Evolutionary conservation across 2,329 filamentous ascomycete species (phyloP).

Genomic region (Aquanectria penicillioides): DNA sequence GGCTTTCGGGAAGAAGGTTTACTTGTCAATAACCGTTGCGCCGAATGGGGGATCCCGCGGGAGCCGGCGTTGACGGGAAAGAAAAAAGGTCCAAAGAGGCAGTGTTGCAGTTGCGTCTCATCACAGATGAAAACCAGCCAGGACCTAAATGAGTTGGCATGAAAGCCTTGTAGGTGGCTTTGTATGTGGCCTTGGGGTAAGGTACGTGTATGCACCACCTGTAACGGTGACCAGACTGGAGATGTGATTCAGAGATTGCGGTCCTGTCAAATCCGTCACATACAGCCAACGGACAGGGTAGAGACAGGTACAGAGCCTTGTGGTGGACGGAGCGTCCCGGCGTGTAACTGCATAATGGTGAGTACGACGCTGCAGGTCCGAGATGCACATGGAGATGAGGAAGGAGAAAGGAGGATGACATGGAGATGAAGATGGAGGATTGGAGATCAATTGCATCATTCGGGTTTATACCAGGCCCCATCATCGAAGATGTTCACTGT

Average conservation of each 20-base stretch:
- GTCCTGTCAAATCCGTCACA: background rate
- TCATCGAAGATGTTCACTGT: conserved; percentile 4
- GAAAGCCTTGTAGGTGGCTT: conserved; percentile 9
- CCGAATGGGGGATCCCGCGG: background rate
- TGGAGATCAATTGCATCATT: conserved; percentile 17
- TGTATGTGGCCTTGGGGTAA: conserved; percentile 6
- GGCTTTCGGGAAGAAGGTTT: conserved; percentile 7
- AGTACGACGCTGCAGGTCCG: conserved; percentile 11
- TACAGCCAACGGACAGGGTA: background rate
- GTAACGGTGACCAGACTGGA: background rate
- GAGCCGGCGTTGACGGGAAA: background rate
- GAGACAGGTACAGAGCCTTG: background rate
- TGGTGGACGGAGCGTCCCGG: background rate
- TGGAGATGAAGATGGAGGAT: background rate
- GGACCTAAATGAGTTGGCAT: too few species aligned
- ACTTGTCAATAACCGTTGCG: background rate
- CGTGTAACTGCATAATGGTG: conserved; percentile 1
- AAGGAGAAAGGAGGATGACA: background rate
- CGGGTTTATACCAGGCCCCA: conserved; percentile 10
- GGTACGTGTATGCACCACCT: background rate
- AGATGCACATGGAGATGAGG: conserved; percentile 1
- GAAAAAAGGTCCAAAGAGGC: background rate
- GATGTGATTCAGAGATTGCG: background rate
- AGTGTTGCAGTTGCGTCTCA: background rate
- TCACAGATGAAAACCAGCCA: too few species aligned